Conservation (phyloP, 2,329 filamentous ascomycete genomes). For the Corynespora cassiicola region DNA sequence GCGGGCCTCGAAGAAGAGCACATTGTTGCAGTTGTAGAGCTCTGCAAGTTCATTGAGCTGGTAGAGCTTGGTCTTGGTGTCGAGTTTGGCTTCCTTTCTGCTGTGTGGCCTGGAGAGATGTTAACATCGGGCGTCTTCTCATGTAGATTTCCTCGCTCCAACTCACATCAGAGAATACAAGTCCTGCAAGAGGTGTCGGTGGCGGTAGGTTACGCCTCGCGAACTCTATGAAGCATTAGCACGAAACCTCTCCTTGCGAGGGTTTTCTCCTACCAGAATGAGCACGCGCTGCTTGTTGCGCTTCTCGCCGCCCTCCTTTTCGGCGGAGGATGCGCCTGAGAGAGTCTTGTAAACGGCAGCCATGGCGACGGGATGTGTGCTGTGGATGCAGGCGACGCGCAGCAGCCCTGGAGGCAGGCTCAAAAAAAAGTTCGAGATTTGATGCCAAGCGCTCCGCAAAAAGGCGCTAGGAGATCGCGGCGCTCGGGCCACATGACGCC, state of each 20-base stretch:
- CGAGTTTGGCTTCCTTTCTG: constrained; percentile 94
- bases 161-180: constrained; percentile 75
- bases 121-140: too few species aligned
- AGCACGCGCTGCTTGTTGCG: constrained; percentile 70
- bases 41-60: constrained; percentile 56
- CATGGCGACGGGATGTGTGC: constrained; percentile 47
- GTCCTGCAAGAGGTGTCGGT: constrained; percentile 91
- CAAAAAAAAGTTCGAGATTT: constrained; percentile 21
- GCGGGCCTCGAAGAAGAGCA: constrained; percentile 92
- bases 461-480: constrained; percentile 8
- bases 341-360: constrained; percentile 64
- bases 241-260: constrained; percentile 7
- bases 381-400: constrained; percentile 17
- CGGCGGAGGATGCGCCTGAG: constrained; percentile 49
- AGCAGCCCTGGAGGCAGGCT: not conserved
- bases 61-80: constrained; percentile 86
- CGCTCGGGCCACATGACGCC: constrained; percentile 5
- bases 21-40: constrained; percentile 92
- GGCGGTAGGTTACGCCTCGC: constrained; percentile 90
- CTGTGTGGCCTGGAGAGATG: constrained; percentile 69
- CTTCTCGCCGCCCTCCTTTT: constrained; percentile 39
- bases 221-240: constrained; percentile 63
- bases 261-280: constrained; percentile 63
- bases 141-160: not conserved
- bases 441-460: constrained; percentile 25